Base-by-base conservation (phyloP, 2,329 filamentous ascomycete species). In the Clonostachys sp. region DNA sequence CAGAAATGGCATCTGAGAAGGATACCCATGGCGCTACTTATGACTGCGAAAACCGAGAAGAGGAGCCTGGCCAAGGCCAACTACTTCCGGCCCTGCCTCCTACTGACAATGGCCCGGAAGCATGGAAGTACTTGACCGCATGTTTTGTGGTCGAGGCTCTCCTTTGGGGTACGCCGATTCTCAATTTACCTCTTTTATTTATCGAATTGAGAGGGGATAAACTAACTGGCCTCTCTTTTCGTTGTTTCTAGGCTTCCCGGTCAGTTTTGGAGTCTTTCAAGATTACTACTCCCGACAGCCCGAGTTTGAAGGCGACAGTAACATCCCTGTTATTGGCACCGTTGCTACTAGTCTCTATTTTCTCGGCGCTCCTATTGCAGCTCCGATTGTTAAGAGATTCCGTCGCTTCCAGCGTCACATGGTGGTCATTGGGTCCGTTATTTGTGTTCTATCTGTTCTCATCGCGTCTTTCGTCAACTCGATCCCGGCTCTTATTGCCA, bases 201-300 rank as follows among this genome's bases (percentile, higher is more conserved):
- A n/a, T n/a, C 12, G 7, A 39, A n/a, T 39, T 14, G 36, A n/a
- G 7, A 10, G 24, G 24, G 9, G 2, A 10, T 10, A 30, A 30
- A 30, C 24, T 30, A 30, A 30, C 24, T 3, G 24, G 9, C 24
- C 24, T 30, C 3, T 9, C 10, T 30, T 39, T 39, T 18, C 17
- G 14, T 12, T 39, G 12, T 18, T 8, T 39, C 36, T 39, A 86
- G 83, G 84, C 3, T 87, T 88, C 48, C 80, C 83, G 0, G 83
- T 83, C 48, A 75, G 82, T 0, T 89, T 84, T 59, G 86, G 85
- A 41, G 74, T 89, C 20, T 88, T 89, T 57, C 83, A 88, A 54
- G 75, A 84, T 45, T 85, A 86, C 61, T 89, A 89, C 60, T 76
- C 71, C 35, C 75, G 70, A 2, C 73, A 83, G 49, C 72, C 72